Evolutionary conservation across 2,329 filamentous ascomycete genomes (phyloP).

Genomic region (Xylaria hypoxylon): DNA sequence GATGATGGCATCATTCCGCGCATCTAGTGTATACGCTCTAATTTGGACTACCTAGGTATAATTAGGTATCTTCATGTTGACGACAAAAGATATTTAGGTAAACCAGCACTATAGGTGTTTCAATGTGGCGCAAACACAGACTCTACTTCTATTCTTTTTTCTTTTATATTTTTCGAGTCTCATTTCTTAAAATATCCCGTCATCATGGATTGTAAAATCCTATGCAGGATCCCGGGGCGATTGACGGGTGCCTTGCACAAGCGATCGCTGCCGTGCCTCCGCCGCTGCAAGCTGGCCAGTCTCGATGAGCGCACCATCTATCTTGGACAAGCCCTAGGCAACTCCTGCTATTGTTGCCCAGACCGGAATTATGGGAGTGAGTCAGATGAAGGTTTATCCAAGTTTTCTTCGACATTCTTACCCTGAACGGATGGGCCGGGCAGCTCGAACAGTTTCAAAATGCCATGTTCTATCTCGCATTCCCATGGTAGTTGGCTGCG

Average conservation of each 20-base stretch:
- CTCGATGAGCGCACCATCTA: conserved; percentile 12
- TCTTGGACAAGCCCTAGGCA: conserved; percentile 24
- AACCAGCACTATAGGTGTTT: conserved; percentile 6
- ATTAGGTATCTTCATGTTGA: background rate
- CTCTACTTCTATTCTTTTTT: background rate
- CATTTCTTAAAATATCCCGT: background rate
- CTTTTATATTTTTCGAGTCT: background rate
- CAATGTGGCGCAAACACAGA: background rate
- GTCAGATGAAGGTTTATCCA: conserved; percentile 32
- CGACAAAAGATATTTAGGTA: background rate
- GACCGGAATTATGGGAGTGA: conserved; percentile 28
- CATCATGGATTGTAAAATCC: conserved; percentile 1
- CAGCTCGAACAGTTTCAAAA: conserved; percentile 38
- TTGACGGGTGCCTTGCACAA: conserved; percentile 43
- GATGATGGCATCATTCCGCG: conserved; percentile 7
- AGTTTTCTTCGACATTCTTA: conserved; percentile 15
- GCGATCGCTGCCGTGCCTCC: conserved; percentile 31
- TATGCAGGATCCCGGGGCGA: conserved; percentile 25
- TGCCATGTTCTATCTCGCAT: conserved; percentile 44
- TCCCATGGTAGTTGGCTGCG: conserved; percentile 43
- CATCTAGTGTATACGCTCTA: background rate
- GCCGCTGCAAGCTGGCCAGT: conserved; percentile 25
- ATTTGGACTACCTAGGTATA: too few relatives aligned
- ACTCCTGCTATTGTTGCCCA: conserved; percentile 3
- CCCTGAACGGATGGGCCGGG: conserved; percentile 28